Base-by-base conservation (phyloP, 345 rosid species). In the Gossypium arboreum region DNA sequence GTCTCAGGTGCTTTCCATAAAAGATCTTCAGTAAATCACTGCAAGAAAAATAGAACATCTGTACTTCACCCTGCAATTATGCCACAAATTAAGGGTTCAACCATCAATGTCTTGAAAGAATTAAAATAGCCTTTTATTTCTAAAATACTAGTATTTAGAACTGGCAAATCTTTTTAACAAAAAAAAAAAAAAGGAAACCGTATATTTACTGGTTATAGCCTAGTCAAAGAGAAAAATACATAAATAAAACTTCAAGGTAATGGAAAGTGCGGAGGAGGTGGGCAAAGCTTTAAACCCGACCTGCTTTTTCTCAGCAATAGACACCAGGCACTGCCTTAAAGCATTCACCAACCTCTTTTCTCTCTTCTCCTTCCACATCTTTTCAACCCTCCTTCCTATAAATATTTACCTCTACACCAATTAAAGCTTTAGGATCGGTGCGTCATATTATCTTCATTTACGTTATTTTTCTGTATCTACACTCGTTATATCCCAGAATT, bases 101-200 rank as follows among this genome's bases (percentile, higher is more conserved):
- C 16, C 84, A 92, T 94, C 90, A 79, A n/a, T n/a, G 2, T 47
- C 52, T 0, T 12, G 7, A 6, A 29, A 15, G 20, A 17, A 34
- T 17, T 66, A 12, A 44, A 66, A 44, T 65, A 22, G n/a, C 17
- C 11, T 43, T 66, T 55, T 3, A 9, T 56, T 56, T 56, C 60
- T 25, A 59, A 59, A 59, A 59, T 60, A 60, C 39, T 25, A 12
- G 7, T 24, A 0, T 16, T 51, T 12, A 13, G 4, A 27, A 61
- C 43, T 2, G 66, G 20, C 44, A 61, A 61, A 29, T 29, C 2
- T 16, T 27, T 27, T 61, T 17, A 16, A 52, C 56, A 1, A 52
- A 15, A 29, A 3, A 27, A 27, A 3, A 27, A 29, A 59, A 25
- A 59, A 16, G 16, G 1, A 29, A 29, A 4, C 6, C 10, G 5